These are phyloP conservation scores for Sonneratia alba DNA, from an alignment of 345 rosid species.

Conservation along the genomic window DNA sequence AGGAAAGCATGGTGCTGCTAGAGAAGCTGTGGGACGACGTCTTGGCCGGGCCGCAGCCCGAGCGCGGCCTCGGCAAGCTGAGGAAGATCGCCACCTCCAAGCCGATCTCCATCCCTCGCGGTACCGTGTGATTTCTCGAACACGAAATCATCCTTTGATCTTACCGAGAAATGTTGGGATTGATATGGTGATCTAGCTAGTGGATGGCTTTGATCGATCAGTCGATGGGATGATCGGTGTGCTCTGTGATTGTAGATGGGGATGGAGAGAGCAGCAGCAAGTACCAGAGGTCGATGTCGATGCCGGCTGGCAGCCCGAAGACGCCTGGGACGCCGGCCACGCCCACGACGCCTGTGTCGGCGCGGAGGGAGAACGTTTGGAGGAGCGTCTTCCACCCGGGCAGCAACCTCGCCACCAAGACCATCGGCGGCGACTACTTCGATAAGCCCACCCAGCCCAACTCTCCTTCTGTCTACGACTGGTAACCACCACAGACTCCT, in stretches of 20 bases:
- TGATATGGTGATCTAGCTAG: not conserved
- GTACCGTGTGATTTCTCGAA: slow-evolving; percentile 9
- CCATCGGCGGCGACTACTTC: slow-evolving; percentile 46
- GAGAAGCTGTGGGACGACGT: slow-evolving; percentile 85
- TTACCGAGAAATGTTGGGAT: too few species aligned
- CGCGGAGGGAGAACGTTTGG: slow-evolving; percentile 82
- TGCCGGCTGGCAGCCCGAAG: slow-evolving; percentile 44
- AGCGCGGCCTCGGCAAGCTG: slow-evolving; percentile 70
- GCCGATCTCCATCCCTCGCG: slow-evolving; percentile 31
- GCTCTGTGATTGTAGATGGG: slow-evolving; percentile 9
- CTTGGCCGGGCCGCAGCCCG: slow-evolving; percentile 86
- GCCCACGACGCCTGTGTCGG: slow-evolving; percentile 50
- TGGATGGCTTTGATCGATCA: not conserved
- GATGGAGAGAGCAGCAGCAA: slow-evolving; percentile 39
- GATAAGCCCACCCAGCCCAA: slow-evolving; percentile 72
- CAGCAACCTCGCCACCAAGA: slow-evolving; percentile 75
- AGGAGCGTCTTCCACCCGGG: slow-evolving; percentile 96
- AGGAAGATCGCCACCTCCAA: slow-evolving; percentile 41
- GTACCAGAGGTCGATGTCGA: slow-evolving; percentile 49
- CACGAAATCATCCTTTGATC: too few species aligned
- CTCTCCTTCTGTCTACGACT: slow-evolving; percentile 88
- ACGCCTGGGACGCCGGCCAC: slow-evolving; percentile 62
- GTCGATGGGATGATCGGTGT: not conserved
- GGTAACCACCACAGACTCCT: slow-evolving; percentile 25
- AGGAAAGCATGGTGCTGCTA: slow-evolving; percentile 33